Evolutionary conservation across 768 basidiomycete species (phyloP), one percentile per base, ranked within the genome.

Genomic region (Sporobolomyces phaffii): DNA sequence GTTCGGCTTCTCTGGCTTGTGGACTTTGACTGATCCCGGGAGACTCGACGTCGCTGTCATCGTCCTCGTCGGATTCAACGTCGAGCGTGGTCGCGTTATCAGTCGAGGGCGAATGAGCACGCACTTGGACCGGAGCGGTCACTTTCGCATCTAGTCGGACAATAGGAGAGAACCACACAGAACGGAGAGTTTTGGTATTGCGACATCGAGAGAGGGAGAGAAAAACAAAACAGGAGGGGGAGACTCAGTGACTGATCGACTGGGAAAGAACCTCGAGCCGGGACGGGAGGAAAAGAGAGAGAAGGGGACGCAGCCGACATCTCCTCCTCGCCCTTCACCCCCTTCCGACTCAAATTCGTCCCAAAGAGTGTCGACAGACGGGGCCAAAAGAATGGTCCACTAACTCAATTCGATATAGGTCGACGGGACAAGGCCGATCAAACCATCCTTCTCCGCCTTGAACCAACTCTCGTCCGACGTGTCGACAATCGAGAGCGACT

Each of bases 391-490:
- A 10, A 10, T 28, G 6, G 13, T 49, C 17, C 6, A 94, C 93
- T 94, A 87, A 94, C 94, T 90, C 73, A 86, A 78, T 78, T 94
- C 89, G 77, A 99, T 77, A 77, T 98, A 98, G 24, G 86, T 85
- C 29, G 92, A 91, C 58, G 96, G 96, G 6, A 92, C 91, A 75
- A 92, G 86, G 79, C 88, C 89, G 58, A 96, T 85, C 67, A 86
- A 78, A 26, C 94, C 94, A 52, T 83, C 85, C 74, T 84, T 83
- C 79, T 97, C 93, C 43, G 87, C 88, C 80, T 93, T 97, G 90
- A 90, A 98, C 96, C 96, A 98, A 73, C 90, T 89, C 58, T 80
- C 82, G 72, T 97, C 96, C 60, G 83, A 83, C 51, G 79, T 83
- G 75, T 99, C 96, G 63, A 97, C 83, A 69, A 99, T 85, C 11